These are phyloP conservation scores for Panicum virgatum DNA, from an alignment of 202 grass and related monocot genomes.

Conservation along the genomic window DNA sequence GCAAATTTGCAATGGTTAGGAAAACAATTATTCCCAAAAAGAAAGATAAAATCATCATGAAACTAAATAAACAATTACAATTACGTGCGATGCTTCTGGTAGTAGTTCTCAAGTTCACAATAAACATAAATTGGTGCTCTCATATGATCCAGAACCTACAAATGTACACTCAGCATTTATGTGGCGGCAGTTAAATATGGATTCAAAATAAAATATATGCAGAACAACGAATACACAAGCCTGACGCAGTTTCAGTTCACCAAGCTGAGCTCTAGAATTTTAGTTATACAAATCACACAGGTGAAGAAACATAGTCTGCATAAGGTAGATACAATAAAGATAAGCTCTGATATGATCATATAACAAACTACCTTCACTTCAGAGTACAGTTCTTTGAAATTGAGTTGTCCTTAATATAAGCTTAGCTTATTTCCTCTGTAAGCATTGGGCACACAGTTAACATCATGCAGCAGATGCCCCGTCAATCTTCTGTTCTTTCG, in stretches of 20 bases:
- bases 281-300: not conserved
- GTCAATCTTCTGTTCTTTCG: too few relatives aligned
- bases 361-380: constrained; percentile 66
- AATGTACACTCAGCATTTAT: constrained; percentile 26
- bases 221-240: not conserved
- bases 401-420: constrained; percentile 75
- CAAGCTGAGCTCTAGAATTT: constrained; percentile 13
- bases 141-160: constrained; percentile 74
- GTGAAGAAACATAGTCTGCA: not conserved
- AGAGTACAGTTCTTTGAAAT: constrained; percentile 78
- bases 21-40: not conserved
- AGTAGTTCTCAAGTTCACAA: constrained; percentile 90
- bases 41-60: not conserved
- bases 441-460: constrained; percentile 73
- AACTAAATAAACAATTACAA: constrained; percentile 13
- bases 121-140: constrained; percentile 89
- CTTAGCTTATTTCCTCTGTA: constrained; percentile 79
- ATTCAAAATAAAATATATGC: constrained; percentile 2
- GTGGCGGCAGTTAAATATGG: not conserved
- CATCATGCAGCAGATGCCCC: too few relatives aligned
- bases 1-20: not conserved
- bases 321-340: constrained; percentile 7
- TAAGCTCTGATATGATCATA: constrained; percentile 7
- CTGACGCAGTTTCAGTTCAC: not conserved
- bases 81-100: constrained; percentile 95